phyloP scores from a whole-genome alignment of 83 land plant genomes.

The Isoetes engelmannii region DNA sequence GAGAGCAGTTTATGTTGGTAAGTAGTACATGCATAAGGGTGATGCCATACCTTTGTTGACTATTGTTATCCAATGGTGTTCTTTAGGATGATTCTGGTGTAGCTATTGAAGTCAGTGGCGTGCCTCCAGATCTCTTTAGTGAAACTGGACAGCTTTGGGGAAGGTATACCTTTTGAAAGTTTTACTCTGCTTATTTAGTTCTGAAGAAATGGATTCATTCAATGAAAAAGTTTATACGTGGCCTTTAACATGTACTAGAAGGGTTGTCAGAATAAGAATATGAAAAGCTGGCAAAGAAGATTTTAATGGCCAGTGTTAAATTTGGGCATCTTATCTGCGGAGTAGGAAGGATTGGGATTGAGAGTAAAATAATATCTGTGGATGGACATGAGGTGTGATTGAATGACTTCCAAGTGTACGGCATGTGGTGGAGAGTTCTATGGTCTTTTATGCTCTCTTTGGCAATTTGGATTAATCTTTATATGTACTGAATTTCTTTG shows the following conservation, averaged over 20 bases:
- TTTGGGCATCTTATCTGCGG: too few species aligned
- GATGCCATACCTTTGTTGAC: background rate
- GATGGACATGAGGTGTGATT: too few species aligned
- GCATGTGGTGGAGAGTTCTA: too few species aligned
- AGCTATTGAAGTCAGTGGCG: slow-evolving; percentile 84
- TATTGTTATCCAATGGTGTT: background rate
- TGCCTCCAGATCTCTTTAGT: slow-evolving; percentile 99
- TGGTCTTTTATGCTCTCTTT: too few species aligned
- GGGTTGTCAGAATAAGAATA: background rate
- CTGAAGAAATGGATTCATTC: background rate
- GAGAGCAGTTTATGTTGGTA: slow-evolving; percentile 69
- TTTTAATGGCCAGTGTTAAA: too few species aligned
- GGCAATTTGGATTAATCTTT: too few species aligned
- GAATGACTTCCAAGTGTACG: too few species aligned
- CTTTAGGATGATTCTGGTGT: slow-evolving; percentile 30
- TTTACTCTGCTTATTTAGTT: background rate
- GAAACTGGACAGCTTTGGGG: slow-evolving; percentile 98
- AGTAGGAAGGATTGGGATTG: too few species aligned
- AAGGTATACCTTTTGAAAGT: slow-evolving; percentile 34
- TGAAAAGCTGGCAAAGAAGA: background rate
- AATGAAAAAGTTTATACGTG: too few species aligned
- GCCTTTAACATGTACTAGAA: background rate
- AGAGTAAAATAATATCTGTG: too few species aligned
- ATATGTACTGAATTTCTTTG: background rate
- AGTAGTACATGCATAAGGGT: slow-evolving; percentile 12